Conservation (phyloP, 805 yeast genomes). For the Alloascoidea hylecoeti region DNA sequence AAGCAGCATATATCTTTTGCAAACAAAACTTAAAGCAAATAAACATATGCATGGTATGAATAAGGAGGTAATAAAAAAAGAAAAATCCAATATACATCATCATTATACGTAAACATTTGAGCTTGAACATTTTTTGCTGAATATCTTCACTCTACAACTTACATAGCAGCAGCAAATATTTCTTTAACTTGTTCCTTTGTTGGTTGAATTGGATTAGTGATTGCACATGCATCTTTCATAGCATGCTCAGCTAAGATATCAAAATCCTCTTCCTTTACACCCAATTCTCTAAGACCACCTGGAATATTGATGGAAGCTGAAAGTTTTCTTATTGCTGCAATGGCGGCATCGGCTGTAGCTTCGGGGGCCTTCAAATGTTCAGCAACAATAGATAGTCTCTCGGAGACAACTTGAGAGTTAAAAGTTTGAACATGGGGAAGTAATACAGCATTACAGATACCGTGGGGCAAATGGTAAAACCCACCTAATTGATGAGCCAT, state of each 20-base stretch:
- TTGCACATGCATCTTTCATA: slow-evolving; percentile 12
- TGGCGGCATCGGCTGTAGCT: slow-evolving; percentile 9
- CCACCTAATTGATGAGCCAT: slow-evolving; percentile 15
- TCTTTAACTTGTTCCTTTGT: slow-evolving; percentile 12
- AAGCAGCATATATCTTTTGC: no score
- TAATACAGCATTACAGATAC: slow-evolving; percentile 13
- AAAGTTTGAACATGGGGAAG: slow-evolving; percentile 12
- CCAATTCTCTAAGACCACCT: slow-evolving; percentile 10
- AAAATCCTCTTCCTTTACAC: slow-evolving; percentile 12
- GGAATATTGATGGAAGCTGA: slow-evolving; percentile 10
- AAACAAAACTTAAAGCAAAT: no score
- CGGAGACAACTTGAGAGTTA: slow-evolving; percentile 8
- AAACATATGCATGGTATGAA: no score
- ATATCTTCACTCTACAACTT: slow-evolving; percentile 16
- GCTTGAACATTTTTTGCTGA: no score
- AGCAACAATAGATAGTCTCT: slow-evolving; percentile 12
- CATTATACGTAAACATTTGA: no score
- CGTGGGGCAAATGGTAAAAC: slow-evolving; percentile 13
- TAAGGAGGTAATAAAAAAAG: no score
- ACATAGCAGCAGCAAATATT: slow-evolving; percentile 5
- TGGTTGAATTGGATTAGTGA: slow-evolving; percentile 12
- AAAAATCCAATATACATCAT: no score
- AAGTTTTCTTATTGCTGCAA: slow-evolving; percentile 9
- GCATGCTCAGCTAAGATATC: slow-evolving; percentile 12
- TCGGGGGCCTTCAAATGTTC: slow-evolving; percentile 9